These are phyloP conservation scores for Pythium folliculosum DNA, from an alignment of 352 stramenopile species.

Conservation along the genomic window DNA sequence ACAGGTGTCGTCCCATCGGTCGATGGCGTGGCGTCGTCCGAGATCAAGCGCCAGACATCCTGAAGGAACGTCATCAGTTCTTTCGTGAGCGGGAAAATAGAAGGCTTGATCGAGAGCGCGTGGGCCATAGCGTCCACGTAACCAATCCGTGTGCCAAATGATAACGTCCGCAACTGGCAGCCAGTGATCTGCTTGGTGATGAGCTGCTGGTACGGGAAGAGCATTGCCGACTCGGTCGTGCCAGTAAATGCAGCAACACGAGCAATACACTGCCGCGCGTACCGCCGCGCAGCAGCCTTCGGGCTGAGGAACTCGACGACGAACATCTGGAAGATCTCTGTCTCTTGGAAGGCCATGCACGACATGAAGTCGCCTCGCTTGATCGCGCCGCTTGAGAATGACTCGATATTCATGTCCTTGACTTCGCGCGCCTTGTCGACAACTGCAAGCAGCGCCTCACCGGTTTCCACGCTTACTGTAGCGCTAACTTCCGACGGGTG, in stretches of 20 bases:
- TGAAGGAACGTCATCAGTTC: conserved; percentile 85
- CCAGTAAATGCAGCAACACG: conserved; percentile 56
- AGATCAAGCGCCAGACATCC: conserved; percentile 85
- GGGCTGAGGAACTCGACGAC: conserved; percentile 86
- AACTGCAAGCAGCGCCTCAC: conserved; percentile 54
- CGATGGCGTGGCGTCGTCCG: conserved; percentile 47
- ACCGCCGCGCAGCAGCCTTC: conserved; percentile 64
- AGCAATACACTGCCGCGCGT: conserved; percentile 72
- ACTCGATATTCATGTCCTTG: conserved; percentile 38
- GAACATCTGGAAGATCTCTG: conserved; percentile 85
- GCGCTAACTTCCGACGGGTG: conserved; percentile 83
- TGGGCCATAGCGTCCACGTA: conserved; percentile 89
- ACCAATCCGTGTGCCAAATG: conserved; percentile 65
- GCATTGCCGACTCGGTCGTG: conserved; percentile 61
- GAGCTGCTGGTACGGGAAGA: conserved; percentile 84
- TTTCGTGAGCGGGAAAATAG: conserved; percentile 84
- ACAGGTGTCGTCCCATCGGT: background rate
- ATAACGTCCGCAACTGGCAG: conserved; percentile 72
- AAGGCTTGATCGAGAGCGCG: conserved; percentile 65
- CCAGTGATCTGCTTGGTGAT: conserved; percentile 87
- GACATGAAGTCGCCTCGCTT: conserved; percentile 66
- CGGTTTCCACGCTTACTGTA: conserved; percentile 73
- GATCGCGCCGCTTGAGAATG: conserved; percentile 36
- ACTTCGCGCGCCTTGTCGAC: conserved; percentile 64
- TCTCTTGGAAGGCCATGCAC: conserved; percentile 81